A percentile compares a stretch with the other conserved stretches of the same genome.
Conservation (phyloP, 805 yeast genomes). For the Candida glaebosa region DNA sequence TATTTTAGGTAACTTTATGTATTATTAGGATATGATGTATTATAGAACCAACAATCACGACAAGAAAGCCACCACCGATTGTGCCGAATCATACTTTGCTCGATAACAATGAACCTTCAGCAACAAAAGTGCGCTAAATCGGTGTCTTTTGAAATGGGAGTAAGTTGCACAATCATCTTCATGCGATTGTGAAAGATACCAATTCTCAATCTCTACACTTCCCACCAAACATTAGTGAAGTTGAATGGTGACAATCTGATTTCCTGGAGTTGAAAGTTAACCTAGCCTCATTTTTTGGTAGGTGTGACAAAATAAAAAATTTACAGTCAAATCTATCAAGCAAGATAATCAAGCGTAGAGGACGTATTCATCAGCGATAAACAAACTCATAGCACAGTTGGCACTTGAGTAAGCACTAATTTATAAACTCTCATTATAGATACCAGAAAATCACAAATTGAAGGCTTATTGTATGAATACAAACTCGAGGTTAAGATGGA, state of each 20-base stretch:
- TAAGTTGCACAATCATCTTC: too few relatives aligned
- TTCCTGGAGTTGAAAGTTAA: background rate
- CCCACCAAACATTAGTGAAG: too few relatives aligned
- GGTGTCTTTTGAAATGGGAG: too few relatives aligned
- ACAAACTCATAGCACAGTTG: too few relatives aligned
- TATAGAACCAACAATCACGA: background rate
- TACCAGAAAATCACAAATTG: background rate
- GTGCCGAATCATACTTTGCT: too few relatives aligned
- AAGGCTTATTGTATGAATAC: background rate
- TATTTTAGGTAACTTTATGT: constrained; percentile 1
- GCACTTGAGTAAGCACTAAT: too few relatives aligned
- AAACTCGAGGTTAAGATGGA: background rate
- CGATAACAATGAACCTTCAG: too few relatives aligned
- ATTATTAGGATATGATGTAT: constrained; percentile 1
- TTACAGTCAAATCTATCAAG: background rate
- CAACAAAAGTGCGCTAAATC: background rate
- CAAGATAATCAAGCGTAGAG: background rate
- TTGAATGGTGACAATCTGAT: too few relatives aligned
- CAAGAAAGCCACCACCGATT: too few relatives aligned
- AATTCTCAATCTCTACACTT: too few relatives aligned
- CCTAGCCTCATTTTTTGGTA: background rate
- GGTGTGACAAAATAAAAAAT: background rate
- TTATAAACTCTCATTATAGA: too few relatives aligned
- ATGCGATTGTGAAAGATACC: too few relatives aligned
- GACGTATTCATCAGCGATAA: background rate